Conservation (phyloP, 768 basidiomycete species). For the Tulasnella sp. region DNA sequence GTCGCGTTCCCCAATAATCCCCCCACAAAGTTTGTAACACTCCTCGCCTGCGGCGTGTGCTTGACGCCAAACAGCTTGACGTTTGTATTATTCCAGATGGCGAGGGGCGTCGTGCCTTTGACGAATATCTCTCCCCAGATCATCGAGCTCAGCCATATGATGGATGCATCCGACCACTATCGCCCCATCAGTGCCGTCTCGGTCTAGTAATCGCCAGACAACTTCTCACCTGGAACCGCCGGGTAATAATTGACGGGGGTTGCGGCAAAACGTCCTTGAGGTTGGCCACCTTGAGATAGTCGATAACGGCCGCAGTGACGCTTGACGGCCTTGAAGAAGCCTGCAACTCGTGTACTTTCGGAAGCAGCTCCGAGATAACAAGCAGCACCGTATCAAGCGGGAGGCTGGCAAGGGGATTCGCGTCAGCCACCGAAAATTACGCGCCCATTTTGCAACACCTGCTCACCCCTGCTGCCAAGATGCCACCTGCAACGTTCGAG, state of each 20-base stretch:
- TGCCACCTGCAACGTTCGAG: slow-evolving; percentile 41
- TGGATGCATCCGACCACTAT: slow-evolving; percentile 86
- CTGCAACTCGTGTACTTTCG: slow-evolving; percentile 74
- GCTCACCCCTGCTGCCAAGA: slow-evolving; percentile 94
- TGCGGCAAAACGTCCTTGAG: slow-evolving; percentile 66
- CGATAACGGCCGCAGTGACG: slow-evolving; percentile 40
- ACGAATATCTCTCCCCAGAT: slow-evolving; percentile 96
- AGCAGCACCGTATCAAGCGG: slow-evolving; percentile 82
- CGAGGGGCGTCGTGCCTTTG: slow-evolving; percentile 71
- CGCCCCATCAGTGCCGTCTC: neutral
- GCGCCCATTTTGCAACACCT: neutral
- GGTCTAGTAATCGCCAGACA: neutral
- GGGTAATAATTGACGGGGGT: slow-evolving; percentile 46
- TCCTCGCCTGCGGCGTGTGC: slow-evolving; percentile 55
- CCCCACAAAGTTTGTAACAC: slow-evolving; percentile 71
- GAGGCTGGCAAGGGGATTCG: slow-evolving; percentile 37
- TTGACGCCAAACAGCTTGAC: slow-evolving; percentile 88
- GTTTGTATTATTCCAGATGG: slow-evolving; percentile 82
- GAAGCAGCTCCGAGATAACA: slow-evolving; percentile 75
- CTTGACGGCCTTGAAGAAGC: slow-evolving; percentile 43
- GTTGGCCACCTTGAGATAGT: slow-evolving; percentile 58
- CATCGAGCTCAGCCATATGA: slow-evolving; percentile 84
- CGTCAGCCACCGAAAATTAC: neutral
- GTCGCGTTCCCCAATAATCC: slow-evolving; percentile 42
- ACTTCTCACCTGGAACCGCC: slow-evolving; percentile 59